Evolutionary conservation across 495 filamentous ascomycete genomes (phyloP).

Genomic region (Usnea hakonensis): DNA sequence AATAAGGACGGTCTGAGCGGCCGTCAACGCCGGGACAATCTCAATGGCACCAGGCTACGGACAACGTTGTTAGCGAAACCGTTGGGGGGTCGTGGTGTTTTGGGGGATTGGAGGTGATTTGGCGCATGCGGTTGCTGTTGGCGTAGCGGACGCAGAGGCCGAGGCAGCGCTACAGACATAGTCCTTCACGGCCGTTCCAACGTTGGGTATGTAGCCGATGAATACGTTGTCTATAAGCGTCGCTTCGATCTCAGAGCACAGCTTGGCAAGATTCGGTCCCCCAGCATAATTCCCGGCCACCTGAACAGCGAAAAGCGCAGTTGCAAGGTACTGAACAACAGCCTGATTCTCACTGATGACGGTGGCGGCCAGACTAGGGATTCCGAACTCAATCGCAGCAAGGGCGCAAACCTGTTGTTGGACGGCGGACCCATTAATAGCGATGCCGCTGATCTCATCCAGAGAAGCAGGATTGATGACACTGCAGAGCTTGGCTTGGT

Average conservation of each 20-base stretch:
- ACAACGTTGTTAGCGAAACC: conserved; percentile 10
- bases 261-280: conserved; percentile 11
- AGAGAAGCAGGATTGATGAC: conserved; percentile 16
- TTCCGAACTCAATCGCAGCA: not conserved
- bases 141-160: not conserved
- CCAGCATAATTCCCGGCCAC: conserved; percentile 11
- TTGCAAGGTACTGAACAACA: conserved; percentile 2
- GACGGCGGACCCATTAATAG: conserved; percentile 18
- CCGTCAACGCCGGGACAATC: not conserved
- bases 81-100: not conserved
- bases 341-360: conserved; percentile 14
- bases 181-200: conserved; percentile 14
- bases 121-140: not conserved
- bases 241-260: conserved; percentile 19
- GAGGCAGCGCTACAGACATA: conserved; percentile 15
- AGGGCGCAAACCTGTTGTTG: conserved; percentile 14
- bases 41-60: not conserved
- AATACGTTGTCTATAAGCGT: conserved; percentile 13
- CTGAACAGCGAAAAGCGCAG: conserved; percentile 19
- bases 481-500: conserved; percentile 15
- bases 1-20: not conserved
- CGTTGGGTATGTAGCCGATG: conserved; percentile 1
- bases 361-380: not conserved
- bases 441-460: conserved; percentile 9
- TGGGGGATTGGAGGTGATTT: not conserved